Conservation (phyloP, 2,329 filamentous ascomycete species). For the Pyrenochaeta sp. region DNA sequence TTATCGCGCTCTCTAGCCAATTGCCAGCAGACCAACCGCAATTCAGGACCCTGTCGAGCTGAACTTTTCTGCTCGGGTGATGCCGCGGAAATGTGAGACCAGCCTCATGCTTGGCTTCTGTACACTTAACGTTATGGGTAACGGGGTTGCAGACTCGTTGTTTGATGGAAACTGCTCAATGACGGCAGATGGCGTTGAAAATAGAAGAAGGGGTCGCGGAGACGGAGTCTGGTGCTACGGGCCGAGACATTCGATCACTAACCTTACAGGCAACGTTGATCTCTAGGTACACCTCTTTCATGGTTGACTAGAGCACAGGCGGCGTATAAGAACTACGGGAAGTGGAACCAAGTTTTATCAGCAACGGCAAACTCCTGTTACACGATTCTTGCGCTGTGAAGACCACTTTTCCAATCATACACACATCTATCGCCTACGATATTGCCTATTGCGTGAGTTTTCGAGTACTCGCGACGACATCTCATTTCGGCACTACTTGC, state of each 20-base stretch:
- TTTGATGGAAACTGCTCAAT: slow-evolving; percentile 8
- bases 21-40: not conserved
- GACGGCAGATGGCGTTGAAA: slow-evolving; percentile 22
- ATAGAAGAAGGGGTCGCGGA: slow-evolving; percentile 21
- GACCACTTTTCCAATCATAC: not conserved
- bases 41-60: slow-evolving; percentile 10
- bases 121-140: slow-evolving; percentile 18
- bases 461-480: not conserved
- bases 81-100: slow-evolving; percentile 20
- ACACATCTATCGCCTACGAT: not conserved
- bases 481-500: slow-evolving; percentile 10
- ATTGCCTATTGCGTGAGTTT: not conserved
- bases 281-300: slow-evolving; percentile 13
- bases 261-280: slow-evolving; percentile 10
- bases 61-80: slow-evolving; percentile 9
- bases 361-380: not conserved
- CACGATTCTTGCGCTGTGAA: not conserved
- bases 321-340: slow-evolving; percentile 21
- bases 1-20: slow-evolving; percentile 10
- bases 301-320: slow-evolving; percentile 10
- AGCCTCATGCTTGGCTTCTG: slow-evolving; percentile 14
- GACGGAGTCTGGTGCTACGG: slow-evolving; percentile 13
- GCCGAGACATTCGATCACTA: slow-evolving; percentile 15
- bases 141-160: slow-evolving; percentile 16
- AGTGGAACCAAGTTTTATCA: not conserved